A percentile compares a stretch with the other conserved stretches of the same genome.
phyloP scores from a whole-genome alignment of 2,329 filamentous ascomycete genomes.

The Fonsecaea pugnacius region DNA sequence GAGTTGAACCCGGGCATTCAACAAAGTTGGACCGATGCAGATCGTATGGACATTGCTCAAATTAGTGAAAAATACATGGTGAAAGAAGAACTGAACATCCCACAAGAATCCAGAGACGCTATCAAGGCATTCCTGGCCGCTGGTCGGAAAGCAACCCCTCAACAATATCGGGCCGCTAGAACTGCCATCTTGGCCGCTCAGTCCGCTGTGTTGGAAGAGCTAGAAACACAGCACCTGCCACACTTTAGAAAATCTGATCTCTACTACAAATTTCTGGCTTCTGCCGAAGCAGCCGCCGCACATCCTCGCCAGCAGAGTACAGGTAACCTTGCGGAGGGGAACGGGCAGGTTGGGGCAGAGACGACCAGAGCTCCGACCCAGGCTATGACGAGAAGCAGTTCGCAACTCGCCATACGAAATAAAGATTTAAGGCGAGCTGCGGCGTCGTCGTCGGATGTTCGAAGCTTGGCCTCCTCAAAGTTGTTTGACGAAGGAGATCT shows the following conservation, averaged over 20 bases:
- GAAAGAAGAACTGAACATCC: slow-evolving; percentile 78
- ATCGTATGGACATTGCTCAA: slow-evolving; percentile 84
- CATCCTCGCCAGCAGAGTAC: slow-evolving; percentile 26
- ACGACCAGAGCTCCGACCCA: slow-evolving; percentile 39
- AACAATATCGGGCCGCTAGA: slow-evolving; percentile 82
- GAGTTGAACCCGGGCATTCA: slow-evolving; percentile 44
- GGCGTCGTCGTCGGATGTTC: slow-evolving; percentile 65
- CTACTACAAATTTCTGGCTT: slow-evolving; percentile 93
- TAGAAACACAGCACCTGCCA: slow-evolving; percentile 79
- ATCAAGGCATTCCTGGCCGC: slow-evolving; percentile 80
- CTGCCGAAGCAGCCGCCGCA: slow-evolving; percentile 67
- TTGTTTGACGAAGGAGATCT: slow-evolving; percentile 49
- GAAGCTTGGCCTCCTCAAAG: slow-evolving; percentile 48
- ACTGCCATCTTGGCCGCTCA: slow-evolving; percentile 81
- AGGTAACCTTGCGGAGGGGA: slow-evolving; percentile 21
- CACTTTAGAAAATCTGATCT: slow-evolving; percentile 90
- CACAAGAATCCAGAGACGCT: slow-evolving; percentile 68
- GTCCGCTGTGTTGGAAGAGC: slow-evolving; percentile 78
- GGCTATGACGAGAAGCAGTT: slow-evolving; percentile 53
- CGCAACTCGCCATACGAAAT: slow-evolving; percentile 50
- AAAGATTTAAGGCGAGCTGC: slow-evolving; percentile 64
- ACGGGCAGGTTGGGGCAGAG: neutral
- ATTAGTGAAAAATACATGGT: slow-evolving; percentile 89
- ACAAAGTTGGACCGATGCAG: slow-evolving; percentile 74
- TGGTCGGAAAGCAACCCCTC: slow-evolving; percentile 73